These are phyloP conservation scores for Pseudonitzschia pungens DNA, from an alignment of 108 stramenopile genomes.

Conservation along the genomic window DNA sequence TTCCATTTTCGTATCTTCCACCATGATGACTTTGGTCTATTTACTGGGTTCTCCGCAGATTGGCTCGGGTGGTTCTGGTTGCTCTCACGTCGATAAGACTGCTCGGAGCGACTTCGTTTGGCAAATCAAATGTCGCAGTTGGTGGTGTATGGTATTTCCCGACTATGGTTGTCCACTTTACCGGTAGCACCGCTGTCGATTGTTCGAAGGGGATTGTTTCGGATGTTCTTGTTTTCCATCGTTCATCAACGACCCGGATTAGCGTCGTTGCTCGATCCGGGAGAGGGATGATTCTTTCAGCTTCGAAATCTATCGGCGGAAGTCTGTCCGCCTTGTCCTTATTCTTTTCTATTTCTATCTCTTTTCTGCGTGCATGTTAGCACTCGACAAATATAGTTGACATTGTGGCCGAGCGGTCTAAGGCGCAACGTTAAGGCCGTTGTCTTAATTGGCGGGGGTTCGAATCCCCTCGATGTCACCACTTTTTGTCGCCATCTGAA, in stretches of 20 bases:
- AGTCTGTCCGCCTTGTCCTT: no score
- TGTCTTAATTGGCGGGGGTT: conserved; percentile 26
- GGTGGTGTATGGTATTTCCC: not conserved
- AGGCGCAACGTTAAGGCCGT: conserved; percentile 20
- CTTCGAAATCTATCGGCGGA: not conserved
- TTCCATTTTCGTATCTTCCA: conserved; percentile 34
- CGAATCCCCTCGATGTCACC: conserved; percentile 19
- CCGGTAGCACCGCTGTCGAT: no score
- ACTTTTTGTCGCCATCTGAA: not conserved
- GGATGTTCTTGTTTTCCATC: no score
- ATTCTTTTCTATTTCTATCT: no score
- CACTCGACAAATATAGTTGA: no score
- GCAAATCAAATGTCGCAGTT: not conserved
- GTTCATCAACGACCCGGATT: no score
- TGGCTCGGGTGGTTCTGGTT: not conserved
- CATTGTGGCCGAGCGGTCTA: conserved; percentile 16
- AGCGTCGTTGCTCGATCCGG: no score
- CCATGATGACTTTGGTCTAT: not conserved
- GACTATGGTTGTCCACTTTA: no score
- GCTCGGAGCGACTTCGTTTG: no score
- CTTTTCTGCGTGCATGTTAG: no score
- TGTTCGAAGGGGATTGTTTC: no score
- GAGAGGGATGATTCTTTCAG: conserved; percentile 4
- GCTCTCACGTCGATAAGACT: not conserved
- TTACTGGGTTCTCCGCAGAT: not conserved